Evolutionary conservation across 257 asterid genomes (phyloP).

Genomic region (Forsythia suspensa): DNA sequence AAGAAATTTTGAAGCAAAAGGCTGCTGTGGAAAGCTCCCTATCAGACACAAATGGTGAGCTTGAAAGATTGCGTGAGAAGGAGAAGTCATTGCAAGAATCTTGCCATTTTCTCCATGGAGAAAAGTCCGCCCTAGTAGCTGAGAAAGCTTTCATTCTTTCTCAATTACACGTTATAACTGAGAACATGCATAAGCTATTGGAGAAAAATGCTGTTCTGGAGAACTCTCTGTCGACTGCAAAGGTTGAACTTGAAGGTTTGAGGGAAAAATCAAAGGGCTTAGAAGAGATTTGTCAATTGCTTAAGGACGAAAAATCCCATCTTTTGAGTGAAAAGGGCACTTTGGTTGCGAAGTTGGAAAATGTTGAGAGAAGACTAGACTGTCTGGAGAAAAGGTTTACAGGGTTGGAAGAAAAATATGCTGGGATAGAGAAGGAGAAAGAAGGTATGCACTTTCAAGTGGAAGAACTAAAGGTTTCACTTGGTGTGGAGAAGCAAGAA

Average conservation of each 20-base stretch:
- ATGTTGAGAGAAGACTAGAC: conserved; percentile 55
- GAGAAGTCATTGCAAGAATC: conserved; percentile 57
- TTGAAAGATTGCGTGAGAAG: conserved; percentile 52
- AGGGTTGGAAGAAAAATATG: conserved; percentile 70
- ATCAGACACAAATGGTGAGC: conserved; percentile 51
- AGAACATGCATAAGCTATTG: conserved; percentile 69
- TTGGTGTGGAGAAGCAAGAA: conserved; percentile 72
- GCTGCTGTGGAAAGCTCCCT: conserved; percentile 53
- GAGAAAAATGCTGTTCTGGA: conserved; percentile 82
- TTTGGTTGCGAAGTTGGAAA: conserved; percentile 60
- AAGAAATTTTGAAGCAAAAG: conserved; percentile 53
- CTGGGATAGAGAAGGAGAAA: conserved; percentile 73
- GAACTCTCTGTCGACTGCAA: conserved; percentile 65
- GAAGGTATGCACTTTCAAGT: conserved; percentile 60
- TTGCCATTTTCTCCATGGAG: conserved; percentile 52
- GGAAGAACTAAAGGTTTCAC: conserved; percentile 53
- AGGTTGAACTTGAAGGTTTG: conserved; percentile 83
- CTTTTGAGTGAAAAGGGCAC: conserved; percentile 62
- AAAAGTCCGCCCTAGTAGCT: conserved; percentile 60
- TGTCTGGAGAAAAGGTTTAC: conserved; percentile 58
- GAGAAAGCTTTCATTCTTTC: conserved; percentile 78
- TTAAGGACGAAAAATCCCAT: conserved; percentile 65
- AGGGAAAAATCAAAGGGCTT: conserved; percentile 88
- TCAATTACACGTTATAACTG: conserved; percentile 73
- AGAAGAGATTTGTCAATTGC: conserved; percentile 73